These are phyloP conservation scores for Candida sithepensis DNA, from an alignment of 805 yeast genomes.

Conservation along the genomic window DNA sequence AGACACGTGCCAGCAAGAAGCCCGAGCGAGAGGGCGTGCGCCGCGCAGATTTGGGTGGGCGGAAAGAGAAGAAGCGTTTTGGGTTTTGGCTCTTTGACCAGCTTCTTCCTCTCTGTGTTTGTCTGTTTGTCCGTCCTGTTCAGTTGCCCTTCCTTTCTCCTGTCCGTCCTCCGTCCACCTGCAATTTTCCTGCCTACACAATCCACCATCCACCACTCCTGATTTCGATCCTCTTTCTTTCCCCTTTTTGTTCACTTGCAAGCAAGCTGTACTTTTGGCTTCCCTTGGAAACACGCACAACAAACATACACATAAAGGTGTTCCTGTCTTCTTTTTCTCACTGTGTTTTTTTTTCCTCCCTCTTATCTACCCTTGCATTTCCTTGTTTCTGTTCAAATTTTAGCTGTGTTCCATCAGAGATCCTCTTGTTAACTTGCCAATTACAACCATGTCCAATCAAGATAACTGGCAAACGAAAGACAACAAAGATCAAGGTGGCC, in stretches of 20 bases:
- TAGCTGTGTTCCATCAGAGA: no score
- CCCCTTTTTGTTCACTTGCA: no score
- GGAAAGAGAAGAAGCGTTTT: not conserved
- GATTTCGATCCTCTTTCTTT: no score
- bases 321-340: not conserved
- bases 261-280: slow-evolving; percentile 1
- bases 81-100: no score
- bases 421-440: no score
- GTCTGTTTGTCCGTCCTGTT: not conserved
- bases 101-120: no score
- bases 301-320: not conserved
- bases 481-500: slow-evolving; percentile 7
- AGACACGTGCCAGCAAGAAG: not conserved
- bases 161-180: not conserved
- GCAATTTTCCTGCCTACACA: no score
- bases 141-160: not conserved
- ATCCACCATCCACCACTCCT: not conserved
- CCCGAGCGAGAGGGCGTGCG: not conserved
- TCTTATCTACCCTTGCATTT: not conserved
- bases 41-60: not conserved
- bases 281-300: not conserved
- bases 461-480: slow-evolving; percentile 13
- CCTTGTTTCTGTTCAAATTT: not conserved
- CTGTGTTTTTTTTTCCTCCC: not conserved
- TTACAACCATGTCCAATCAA: slow-evolving; percentile 8